A percentile compares a stretch with the other conserved stretches of the same genome.
Evolutionary conservation across 2,329 filamentous ascomycete genomes (phyloP).

Genomic region (Penicillium aurantiogriseum): DNA sequence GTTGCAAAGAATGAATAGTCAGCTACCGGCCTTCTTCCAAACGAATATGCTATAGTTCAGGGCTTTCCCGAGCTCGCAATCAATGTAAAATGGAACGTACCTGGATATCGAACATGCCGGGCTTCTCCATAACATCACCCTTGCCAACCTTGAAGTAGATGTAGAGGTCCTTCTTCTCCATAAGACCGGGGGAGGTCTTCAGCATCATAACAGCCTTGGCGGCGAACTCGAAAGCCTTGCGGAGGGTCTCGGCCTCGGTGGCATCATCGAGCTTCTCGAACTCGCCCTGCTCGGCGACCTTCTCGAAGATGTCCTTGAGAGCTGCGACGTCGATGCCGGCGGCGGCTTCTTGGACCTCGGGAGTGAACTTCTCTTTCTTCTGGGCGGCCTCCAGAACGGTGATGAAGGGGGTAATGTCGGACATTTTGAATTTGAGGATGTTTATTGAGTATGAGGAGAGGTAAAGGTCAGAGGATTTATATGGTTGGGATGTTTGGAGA

Average conservation of each 20-base stretch:
- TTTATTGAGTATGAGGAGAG: neutral
- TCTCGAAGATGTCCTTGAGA: constrained; percentile 24
- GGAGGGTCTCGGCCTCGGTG: constrained; percentile 17
- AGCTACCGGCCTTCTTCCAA: constrained; percentile 10
- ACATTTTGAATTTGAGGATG: constrained; percentile 24
- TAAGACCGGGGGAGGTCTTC: constrained; percentile 21
- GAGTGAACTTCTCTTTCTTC: constrained; percentile 29
- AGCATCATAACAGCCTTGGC: constrained; percentile 33
- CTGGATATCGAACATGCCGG: constrained; percentile 42
- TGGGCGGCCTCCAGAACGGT: constrained; percentile 29
- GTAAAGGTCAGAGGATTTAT: neutral
- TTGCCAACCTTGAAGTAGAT: constrained; percentile 41
- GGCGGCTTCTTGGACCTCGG: constrained; percentile 30
- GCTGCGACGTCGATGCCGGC: constrained; percentile 25
- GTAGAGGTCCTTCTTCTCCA: constrained; percentile 36
- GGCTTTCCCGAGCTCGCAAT: neutral
- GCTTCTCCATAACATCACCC: constrained; percentile 30
- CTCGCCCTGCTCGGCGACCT: constrained; percentile 17
- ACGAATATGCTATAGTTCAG: neutral
- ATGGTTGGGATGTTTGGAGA: constrained; percentile 13
- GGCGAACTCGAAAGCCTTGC: constrained; percentile 33
- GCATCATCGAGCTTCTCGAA: constrained; percentile 16
- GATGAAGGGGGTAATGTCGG: constrained; percentile 29
- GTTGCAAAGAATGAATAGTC: constrained; percentile 9
- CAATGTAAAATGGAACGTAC: constrained; percentile 25